These are phyloP conservation scores for Colletotrichum shisoi DNA, from an alignment of 2,329 filamentous ascomycete species.

Conservation along the genomic window DNA sequence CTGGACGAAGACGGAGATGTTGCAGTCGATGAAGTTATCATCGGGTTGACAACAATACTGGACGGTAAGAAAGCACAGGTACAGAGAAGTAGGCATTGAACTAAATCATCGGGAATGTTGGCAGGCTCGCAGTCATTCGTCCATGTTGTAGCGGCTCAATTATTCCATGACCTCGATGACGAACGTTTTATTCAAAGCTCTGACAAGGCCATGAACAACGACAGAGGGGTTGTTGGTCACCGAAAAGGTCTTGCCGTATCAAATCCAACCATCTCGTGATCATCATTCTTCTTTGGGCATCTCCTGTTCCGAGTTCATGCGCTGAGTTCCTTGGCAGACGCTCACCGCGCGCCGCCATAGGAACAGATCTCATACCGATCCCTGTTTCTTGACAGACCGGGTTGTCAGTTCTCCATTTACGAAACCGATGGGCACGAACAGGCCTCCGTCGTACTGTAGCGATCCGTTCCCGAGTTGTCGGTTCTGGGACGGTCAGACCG, in stretches of 20 bases:
- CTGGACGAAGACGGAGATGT: background rate
- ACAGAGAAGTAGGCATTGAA: background rate
- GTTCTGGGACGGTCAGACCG: background rate
- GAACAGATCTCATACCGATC: background rate
- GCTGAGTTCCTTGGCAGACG: background rate
- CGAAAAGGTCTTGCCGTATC: background rate
- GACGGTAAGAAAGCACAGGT: too few relatives aligned
- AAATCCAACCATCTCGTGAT: background rate
- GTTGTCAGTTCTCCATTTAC: background rate
- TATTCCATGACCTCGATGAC: background rate
- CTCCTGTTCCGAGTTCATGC: too few relatives aligned
- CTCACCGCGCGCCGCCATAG: background rate
- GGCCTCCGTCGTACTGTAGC: background rate
- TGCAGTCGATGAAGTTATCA: slow-evolving; percentile 4
- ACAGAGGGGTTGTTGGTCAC: background rate
- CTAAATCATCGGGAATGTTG: background rate
- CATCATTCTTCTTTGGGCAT: background rate
- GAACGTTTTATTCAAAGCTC: too few relatives aligned
- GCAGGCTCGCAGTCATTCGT: background rate
- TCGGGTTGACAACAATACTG: slow-evolving; percentile 10
- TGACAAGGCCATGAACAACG: background rate
- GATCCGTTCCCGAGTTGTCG: background rate
- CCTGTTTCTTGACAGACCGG: background rate
- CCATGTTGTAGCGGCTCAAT: background rate
- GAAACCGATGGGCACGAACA: background rate